Percentiles rank a stretch among this genome's conserved stretches.
phyloP scores from a whole-genome alignment of 192 early-diverging fungal species.

The Rhizophagus prolifer region DNA sequence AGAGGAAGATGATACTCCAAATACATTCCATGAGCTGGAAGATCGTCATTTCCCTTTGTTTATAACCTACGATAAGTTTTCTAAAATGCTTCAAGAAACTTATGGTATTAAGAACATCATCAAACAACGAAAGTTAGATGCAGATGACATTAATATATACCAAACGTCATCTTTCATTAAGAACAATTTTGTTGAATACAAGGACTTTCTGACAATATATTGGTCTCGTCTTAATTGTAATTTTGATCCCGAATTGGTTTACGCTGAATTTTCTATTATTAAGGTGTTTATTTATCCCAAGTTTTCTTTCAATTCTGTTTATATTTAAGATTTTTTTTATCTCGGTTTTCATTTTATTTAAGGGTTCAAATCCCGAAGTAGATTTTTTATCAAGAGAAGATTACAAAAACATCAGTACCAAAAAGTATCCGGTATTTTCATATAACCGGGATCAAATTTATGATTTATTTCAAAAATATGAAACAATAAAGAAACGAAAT shows the following conservation, averaged over 20 bases:
- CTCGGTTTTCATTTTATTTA: neutral
- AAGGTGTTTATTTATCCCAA: neutral
- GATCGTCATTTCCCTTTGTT: constrained; percentile 18
- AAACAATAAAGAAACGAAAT: neutral
- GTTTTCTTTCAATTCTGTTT: neutral
- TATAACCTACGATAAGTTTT: constrained; percentile 12
- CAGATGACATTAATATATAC: neutral
- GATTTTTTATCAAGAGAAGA: constrained; percentile 17
- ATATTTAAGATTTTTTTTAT: neutral
- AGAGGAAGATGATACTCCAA: neutral
- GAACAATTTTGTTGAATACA: neutral
- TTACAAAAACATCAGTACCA: neutral
- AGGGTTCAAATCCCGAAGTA: constrained; percentile 18
- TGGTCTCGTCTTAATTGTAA: neutral
- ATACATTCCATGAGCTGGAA: neutral
- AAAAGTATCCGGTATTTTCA: constrained; percentile 10
- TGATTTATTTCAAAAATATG: constrained; percentile 19
- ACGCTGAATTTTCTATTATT: constrained; percentile 13
- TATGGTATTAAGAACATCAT: neutral
- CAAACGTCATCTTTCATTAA: neutral
- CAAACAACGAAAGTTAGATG: neutral
- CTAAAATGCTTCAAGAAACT: constrained; percentile 17
- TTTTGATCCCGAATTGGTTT: neutral
- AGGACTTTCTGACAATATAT: constrained; percentile 1
- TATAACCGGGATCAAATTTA: constrained; percentile 14